Evolutionary conservation across 2,329 filamentous ascomycete species (phyloP), one percentile per base, ranked within the genome.

Genomic region (Xylaria multiplex): DNA sequence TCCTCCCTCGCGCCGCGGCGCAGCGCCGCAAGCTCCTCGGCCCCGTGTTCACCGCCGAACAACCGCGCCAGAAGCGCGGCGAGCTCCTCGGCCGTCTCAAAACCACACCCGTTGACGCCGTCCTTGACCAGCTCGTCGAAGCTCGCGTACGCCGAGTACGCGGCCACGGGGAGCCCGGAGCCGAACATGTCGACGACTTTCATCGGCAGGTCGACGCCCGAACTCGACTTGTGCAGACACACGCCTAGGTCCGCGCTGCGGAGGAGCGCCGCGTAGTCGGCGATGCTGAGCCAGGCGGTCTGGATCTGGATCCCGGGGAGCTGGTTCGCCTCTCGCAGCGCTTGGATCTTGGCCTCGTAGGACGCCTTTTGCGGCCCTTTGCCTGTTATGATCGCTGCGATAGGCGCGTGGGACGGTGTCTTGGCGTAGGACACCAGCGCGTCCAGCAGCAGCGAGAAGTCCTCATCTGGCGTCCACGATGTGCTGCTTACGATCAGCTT

Each of bases 151-250:
- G 86, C 86, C 30, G 87, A 88, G 85, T 96, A 98, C 3, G 93
- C 95, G 0, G 91, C 90, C 0, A 99, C 96, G 0, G 96, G 96
- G 32, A 99, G 82, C 0, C 95, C 96, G 0, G 94, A 91, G 2
- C 96, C 96, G 77, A 99, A 98, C 94, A 99, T 97, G 77, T 99
- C 96, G 14, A 99, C 94, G 0, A 99, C 93, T 80, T 99, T 99
- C 96, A 99, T 99, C 0, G 96, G 96, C 22, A 99, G 83, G 79
- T 99, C 96, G 0, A 99, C 93, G 1, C 96, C 96, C 2, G 93
- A 97, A 71, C 92, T 96, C 14, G 93, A 97, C 70, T 89, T 97
- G 81, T 99, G 96, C 30, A 99, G 82, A 63, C 93, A 97, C 27
- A 99, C 88, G 9, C 96, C 96, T 0, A 99, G 83, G 73, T 97